Evolutionary conservation across 2,329 filamentous ascomycete species (phyloP).

Genomic region (Diaporthe velutina): DNA sequence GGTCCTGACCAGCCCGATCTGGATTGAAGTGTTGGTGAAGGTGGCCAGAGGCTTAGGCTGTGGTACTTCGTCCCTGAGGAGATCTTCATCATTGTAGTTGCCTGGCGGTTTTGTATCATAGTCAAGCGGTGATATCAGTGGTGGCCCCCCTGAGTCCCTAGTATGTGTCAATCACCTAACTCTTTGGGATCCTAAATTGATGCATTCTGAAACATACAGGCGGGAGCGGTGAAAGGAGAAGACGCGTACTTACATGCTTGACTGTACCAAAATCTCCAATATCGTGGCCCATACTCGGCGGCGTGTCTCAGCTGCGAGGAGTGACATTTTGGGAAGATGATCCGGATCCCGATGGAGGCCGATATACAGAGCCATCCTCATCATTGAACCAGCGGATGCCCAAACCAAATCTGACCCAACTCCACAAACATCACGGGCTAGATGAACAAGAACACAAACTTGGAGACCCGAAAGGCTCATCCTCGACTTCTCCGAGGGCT

Average conservation of each 20-base stretch:
- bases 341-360: constrained; percentile 64
- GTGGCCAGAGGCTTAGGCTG: constrained; percentile 43
- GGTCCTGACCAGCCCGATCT: constrained; percentile 60
- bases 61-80: constrained; percentile 49
- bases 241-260: constrained; percentile 51
- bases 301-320: constrained; percentile 59
- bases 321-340: constrained; percentile 50
- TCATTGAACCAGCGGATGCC: constrained; percentile 58
- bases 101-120: constrained; percentile 63
- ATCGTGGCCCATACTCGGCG: constrained; percentile 67
- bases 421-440: constrained; percentile 54
- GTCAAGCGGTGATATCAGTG: constrained; percentile 57
- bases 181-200: neutral
- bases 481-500: constrained; percentile 65
- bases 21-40: constrained; percentile 65
- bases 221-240: neutral
- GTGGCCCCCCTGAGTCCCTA: constrained; percentile 56
- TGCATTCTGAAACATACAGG: neutral
- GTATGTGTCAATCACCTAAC: neutral
- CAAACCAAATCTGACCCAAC: constrained; percentile 62
- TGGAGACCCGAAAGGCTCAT: constrained; percentile 66
- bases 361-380: constrained; percentile 62
- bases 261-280: constrained; percentile 60
- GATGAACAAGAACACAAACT: constrained; percentile 56
- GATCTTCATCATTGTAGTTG: constrained; percentile 62